A percentile compares a stretch with the other conserved stretches of the same genome.
phyloP scores from a whole-genome alignment of 73 alveolate genomes.

The Blepharisma japonicum region DNA sequence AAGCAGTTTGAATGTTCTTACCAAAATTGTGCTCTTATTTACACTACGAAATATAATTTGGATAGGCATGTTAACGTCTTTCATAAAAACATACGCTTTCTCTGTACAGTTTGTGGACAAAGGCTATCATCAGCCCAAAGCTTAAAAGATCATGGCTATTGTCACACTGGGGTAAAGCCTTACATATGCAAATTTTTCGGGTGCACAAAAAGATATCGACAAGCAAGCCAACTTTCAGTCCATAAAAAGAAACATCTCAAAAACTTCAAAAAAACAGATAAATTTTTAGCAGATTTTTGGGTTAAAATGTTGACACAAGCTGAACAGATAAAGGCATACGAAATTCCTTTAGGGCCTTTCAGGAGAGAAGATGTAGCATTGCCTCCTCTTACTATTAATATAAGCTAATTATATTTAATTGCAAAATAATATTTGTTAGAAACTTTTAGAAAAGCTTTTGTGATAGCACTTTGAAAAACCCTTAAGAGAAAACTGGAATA shows the following conservation, averaged over 20 bases:
- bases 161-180: conserved; percentile 91
- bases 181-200: conserved; percentile 71
- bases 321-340: too few species aligned
- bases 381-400: too few species aligned
- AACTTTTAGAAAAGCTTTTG: too few species aligned
- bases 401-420: too few species aligned
- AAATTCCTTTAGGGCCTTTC: too few species aligned
- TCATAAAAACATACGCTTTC: background rate
- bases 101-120: background rate
- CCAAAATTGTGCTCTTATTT: background rate
- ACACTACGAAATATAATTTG: background rate
- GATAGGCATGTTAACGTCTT: background rate
- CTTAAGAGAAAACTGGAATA: too few species aligned
- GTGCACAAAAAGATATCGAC: conserved; percentile 66
- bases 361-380: too few species aligned
- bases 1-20: background rate
- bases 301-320: too few species aligned
- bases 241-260: conserved; percentile 60
- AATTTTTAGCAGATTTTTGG: too few species aligned
- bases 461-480: too few species aligned
- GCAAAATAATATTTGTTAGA: too few species aligned
- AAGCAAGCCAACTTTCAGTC: conserved; percentile 55
- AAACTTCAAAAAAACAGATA: too few species aligned
- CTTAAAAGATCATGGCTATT: conserved; percentile 73
- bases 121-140: conserved; percentile 28